Conservation (phyloP, 345 rosid species). For the Garcia nutans region DNA sequence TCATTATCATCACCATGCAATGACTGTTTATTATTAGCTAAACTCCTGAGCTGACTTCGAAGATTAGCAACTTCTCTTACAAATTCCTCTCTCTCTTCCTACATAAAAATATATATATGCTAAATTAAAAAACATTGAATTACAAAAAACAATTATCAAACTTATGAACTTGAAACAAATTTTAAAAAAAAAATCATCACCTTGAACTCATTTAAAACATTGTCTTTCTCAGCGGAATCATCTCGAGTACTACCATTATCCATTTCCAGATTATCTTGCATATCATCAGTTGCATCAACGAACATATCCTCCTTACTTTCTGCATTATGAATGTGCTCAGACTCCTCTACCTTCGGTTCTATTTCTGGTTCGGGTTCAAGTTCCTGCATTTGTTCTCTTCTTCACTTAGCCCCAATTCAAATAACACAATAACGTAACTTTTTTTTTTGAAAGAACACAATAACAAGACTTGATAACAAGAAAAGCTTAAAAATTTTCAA, state of each 20-base stretch:
- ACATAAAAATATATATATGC: conserved; percentile 6
- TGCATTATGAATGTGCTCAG: conserved; percentile 29
- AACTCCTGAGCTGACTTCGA: conserved; percentile 41
- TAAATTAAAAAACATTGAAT: neutral
- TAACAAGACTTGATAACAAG: neutral
- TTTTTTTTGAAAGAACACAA: too few relatives aligned
- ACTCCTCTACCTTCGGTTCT: conserved; percentile 22
- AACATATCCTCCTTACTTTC: conserved; percentile 89
- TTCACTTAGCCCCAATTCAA: neutral
- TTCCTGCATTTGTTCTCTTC: neutral
- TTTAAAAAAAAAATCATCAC: neutral
- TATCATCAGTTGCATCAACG: conserved; percentile 83
- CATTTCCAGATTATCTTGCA: conserved; percentile 35
- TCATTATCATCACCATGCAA: conserved; percentile 16
- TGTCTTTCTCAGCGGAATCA: neutral
- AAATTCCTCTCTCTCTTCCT: conserved; percentile 56
- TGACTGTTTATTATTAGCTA: conserved; percentile 29
- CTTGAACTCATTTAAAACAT: conserved; percentile 1
- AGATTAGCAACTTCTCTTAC: conserved; percentile 44
- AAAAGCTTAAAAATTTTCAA: neutral
- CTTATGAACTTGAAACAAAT: neutral
- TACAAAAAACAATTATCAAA: neutral
- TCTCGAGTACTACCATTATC: conserved; percentile 3
- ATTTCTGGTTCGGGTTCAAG: conserved; percentile 1
- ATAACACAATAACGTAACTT: neutral